Evolutionary conservation across 192 early-diverging fungal species (phyloP).

Genomic region (Phycomyces nitens): DNA sequence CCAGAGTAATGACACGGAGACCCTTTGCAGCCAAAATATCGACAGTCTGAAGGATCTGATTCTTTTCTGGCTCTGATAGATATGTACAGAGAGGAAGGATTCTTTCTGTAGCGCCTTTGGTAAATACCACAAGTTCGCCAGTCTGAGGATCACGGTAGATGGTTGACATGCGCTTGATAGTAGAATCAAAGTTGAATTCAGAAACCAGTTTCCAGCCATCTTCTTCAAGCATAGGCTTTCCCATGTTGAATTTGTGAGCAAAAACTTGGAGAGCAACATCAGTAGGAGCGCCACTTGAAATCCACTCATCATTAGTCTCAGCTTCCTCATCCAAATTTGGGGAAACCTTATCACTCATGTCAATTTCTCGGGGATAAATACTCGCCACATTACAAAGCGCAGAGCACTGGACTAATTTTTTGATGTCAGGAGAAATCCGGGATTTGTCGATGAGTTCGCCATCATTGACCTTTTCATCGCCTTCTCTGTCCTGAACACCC

Average conservation of each 20-base stretch:
- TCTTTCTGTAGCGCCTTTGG: conserved; percentile 91
- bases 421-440: conserved; percentile 4
- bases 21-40: conserved; percentile 69
- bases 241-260: conserved; percentile 73
- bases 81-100: conserved; percentile 66
- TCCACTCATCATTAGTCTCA: conserved; percentile 54
- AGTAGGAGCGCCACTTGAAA: conserved; percentile 85
- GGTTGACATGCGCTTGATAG: conserved; percentile 89
- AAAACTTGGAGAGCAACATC: conserved; percentile 90
- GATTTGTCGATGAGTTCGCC: conserved; percentile 5
- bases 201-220: conserved; percentile 46
- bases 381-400: conserved; percentile 85
- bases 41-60: conserved; percentile 55
- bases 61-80: conserved; percentile 30
- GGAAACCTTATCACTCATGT: background rate
- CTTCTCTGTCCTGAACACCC: conserved; percentile 28
- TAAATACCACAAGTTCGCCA: conserved; percentile 49
- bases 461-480: conserved; percentile 27
- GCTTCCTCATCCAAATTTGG: background rate
- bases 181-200: conserved; percentile 72
- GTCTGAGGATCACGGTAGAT: conserved; percentile 44
- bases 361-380: conserved; percentile 37
- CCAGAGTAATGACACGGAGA: conserved; percentile 83
- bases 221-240: conserved; percentile 61
- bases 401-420: conserved; percentile 51